phyloP scores from a whole-genome alignment of 768 basidiomycete genomes.

The Glaciozyma martinii region DNA sequence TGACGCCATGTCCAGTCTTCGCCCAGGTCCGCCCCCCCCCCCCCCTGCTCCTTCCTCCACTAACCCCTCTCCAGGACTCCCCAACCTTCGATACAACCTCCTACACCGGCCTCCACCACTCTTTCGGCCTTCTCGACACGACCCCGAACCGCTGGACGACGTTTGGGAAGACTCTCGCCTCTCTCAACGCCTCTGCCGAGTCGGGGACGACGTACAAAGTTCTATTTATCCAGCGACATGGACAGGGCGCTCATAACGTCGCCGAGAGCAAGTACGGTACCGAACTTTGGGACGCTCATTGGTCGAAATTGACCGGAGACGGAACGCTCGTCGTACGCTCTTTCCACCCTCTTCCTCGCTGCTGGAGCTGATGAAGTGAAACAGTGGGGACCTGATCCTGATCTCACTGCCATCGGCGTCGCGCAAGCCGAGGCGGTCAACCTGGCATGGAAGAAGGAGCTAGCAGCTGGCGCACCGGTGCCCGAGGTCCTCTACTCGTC shows the following conservation, averaged over 20 bases:
- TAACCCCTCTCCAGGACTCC: neutral
- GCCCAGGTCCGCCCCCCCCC: neutral
- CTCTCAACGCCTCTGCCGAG: constrained; percentile 28
- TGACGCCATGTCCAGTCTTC: too few relatives aligned
- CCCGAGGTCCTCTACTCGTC: constrained; percentile 34
- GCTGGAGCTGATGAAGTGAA: neutral
- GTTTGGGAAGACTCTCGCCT: constrained; percentile 17
- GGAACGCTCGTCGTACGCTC: constrained; percentile 28
- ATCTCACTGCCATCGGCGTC: constrained; percentile 31
- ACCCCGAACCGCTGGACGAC: constrained; percentile 23
- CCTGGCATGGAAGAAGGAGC: constrained; percentile 26
- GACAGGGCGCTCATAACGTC: constrained; percentile 35
- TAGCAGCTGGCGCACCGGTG: constrained; percentile 21
- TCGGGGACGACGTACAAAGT: constrained; percentile 35
- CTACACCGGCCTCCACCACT: neutral
- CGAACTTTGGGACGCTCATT: constrained; percentile 33
- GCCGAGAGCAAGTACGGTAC: constrained; percentile 30
- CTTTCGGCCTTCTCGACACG: constrained; percentile 22
- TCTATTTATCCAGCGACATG: constrained; percentile 34
- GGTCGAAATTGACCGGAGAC: constrained; percentile 31
- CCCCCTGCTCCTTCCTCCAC: neutral
- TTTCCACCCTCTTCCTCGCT: neutral
- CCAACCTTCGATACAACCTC: neutral
- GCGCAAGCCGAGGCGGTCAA: constrained; percentile 30
- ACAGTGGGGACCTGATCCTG: constrained; percentile 37